Percentiles rank a stretch among this genome's conserved stretches.
Evolutionary conservation across 768 basidiomycete genomes (phyloP).

Genomic region (Psilocybe azurescens): DNA sequence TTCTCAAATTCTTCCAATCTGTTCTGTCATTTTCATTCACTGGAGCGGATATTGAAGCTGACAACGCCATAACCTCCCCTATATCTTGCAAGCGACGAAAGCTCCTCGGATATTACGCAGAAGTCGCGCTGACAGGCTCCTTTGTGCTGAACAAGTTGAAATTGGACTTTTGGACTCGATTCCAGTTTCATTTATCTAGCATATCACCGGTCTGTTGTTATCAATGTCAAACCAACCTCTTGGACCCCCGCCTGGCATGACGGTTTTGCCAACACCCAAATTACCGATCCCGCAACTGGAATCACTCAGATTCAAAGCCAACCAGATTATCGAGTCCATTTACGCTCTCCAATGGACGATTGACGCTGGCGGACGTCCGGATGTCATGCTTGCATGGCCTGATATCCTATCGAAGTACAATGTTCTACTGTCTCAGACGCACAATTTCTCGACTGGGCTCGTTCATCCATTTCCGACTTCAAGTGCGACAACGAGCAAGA

Average conservation of each 20-base stretch:
- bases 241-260: background rate
- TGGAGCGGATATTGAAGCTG: too few relatives aligned
- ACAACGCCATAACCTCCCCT: too few relatives aligned
- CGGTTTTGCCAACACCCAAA: constrained; percentile 25
- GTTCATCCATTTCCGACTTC: constrained; percentile 40
- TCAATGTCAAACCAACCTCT: too few relatives aligned
- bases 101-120: too few relatives aligned
- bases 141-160: too few relatives aligned
- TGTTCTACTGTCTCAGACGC: constrained; percentile 81
- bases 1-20: too few relatives aligned
- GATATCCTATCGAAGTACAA: constrained; percentile 89
- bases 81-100: too few relatives aligned
- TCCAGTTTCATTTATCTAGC: too few relatives aligned
- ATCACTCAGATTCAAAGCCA: constrained; percentile 76
- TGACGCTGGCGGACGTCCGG: constrained; percentile 58
- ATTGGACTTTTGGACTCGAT: too few relatives aligned
- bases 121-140: too few relatives aligned
- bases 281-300: constrained; percentile 76
- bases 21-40: too few relatives aligned
- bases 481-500: constrained; percentile 17
- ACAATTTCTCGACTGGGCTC: constrained; percentile 73
- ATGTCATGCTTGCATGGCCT: constrained; percentile 82
- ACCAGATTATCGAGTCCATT: constrained; percentile 82
- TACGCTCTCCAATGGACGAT: constrained; percentile 66
- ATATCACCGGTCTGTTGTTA: too few relatives aligned